Conservation (phyloP, 2,329 filamentous ascomycete species). For the Ophiostoma tasmaniense region DNA sequence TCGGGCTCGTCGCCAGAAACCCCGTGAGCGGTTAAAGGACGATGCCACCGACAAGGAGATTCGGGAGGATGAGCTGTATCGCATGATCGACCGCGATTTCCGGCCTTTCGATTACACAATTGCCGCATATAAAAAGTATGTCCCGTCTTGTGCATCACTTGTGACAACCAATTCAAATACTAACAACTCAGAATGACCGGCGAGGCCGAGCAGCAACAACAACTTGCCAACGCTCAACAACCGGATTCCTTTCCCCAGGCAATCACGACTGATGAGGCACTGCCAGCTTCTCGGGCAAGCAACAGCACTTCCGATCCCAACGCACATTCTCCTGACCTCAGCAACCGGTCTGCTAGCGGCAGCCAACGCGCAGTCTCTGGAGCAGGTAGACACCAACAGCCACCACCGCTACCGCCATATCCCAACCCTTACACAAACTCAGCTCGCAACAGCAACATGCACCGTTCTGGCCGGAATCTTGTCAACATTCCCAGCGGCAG, state of each 20-base stretch:
- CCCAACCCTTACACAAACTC: constrained; percentile 37
- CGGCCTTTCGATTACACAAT: constrained; percentile 91
- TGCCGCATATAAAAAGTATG: constrained; percentile 67
- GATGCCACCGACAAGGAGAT: constrained; percentile 95
- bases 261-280: constrained; percentile 44
- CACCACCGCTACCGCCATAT: constrained; percentile 37
- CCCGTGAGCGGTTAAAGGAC: constrained; percentile 80
- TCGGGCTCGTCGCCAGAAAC: constrained; percentile 84
- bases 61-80: constrained; percentile 84
- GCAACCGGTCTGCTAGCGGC: neutral
- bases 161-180: neutral
- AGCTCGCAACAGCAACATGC: constrained; percentile 16
- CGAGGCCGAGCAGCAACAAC: constrained; percentile 23
- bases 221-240: constrained; percentile 3
- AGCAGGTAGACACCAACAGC: constrained; percentile 21
- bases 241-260: constrained; percentile 33
- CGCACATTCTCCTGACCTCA: neutral
- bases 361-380: constrained; percentile 24
- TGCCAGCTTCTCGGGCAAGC: constrained; percentile 31
- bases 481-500: constrained; percentile 47
- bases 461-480: constrained; percentile 16
- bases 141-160: neutral
- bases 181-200: constrained; percentile 19
- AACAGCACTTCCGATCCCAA: constrained; percentile 16
- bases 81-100: constrained; percentile 89